These are phyloP conservation scores for Toxoplasma gondii DNA, from an alignment of 169 alveolate species.

Conservation along the genomic window DNA sequence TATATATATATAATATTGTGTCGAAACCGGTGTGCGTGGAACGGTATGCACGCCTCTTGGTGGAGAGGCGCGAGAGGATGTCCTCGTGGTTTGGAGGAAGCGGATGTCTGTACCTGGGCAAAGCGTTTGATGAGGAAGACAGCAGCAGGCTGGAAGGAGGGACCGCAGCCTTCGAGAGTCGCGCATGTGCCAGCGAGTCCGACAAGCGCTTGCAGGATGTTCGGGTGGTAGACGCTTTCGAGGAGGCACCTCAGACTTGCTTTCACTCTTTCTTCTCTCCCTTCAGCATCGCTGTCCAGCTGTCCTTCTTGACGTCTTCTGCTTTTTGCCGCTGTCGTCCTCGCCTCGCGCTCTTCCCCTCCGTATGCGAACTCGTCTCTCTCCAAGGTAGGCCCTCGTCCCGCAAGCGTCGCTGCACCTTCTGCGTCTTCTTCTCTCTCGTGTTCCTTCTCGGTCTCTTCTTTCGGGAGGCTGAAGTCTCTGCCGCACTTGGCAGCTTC, in stretches of 20 bases:
- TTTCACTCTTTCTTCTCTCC: not conserved
- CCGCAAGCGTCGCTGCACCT: not conserved
- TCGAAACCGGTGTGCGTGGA: too few relatives aligned
- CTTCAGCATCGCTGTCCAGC: not conserved
- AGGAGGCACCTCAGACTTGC: not conserved
- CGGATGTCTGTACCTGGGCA: not conserved
- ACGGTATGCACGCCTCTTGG: too few relatives aligned
- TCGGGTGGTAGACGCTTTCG: slow-evolving; percentile 23
- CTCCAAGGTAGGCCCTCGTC: not conserved
- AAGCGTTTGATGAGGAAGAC: slow-evolving; percentile 22
- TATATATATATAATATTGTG: too few relatives aligned
- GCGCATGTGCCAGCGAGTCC: slow-evolving; percentile 13
- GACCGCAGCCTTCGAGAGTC: not conserved
- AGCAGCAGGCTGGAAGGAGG: slow-evolving; percentile 9
- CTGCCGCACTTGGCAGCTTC: not conserved
- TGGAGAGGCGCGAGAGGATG: too few relatives aligned
- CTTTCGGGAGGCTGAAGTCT: not conserved
- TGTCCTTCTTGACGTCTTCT: not conserved
- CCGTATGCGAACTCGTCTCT: not conserved
- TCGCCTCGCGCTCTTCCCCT: not conserved
- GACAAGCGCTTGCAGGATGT: not conserved
- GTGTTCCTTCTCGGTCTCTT: not conserved
- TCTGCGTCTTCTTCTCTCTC: not conserved
- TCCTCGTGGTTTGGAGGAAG: too few relatives aligned
- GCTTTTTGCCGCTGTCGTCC: not conserved